Evolutionary conservation across 352 stramenopile species (phyloP).

Genomic region (Thalassiosira ordinaria): DNA sequence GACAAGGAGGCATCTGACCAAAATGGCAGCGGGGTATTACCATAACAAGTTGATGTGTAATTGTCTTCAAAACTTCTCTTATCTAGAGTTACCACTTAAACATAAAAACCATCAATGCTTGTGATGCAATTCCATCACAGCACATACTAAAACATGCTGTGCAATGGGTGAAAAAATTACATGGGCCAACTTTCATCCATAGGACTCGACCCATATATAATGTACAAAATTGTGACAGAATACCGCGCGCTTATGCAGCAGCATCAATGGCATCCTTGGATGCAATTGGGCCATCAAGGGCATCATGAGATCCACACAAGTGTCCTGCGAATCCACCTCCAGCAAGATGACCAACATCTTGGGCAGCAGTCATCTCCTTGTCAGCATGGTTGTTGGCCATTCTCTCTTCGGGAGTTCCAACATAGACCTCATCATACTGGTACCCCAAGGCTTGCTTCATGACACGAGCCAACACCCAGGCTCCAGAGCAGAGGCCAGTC

Average conservation of each 20-base stretch:
- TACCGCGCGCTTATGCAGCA: background rate
- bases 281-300: slow-evolving; percentile 34
- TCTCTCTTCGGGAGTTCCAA: slow-evolving; percentile 73
- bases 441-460: slow-evolving; percentile 58
- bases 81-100: too few species aligned
- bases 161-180: too few species aligned
- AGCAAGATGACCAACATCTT: slow-evolving; percentile 63
- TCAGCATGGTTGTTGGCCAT: slow-evolving; percentile 30
- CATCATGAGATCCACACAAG: slow-evolving; percentile 48
- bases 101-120: too few species aligned
- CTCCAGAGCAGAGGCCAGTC: slow-evolving; percentile 69
- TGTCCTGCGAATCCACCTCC: slow-evolving; percentile 69
- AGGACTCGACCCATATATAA: too few species aligned
- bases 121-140: too few species aligned
- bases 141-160: too few species aligned
- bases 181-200: too few species aligned
- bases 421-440: slow-evolving; percentile 76
- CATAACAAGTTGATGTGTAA: too few species aligned
- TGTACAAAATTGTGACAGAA: too few species aligned
- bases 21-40: too few species aligned
- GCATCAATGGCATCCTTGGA: slow-evolving; percentile 40
- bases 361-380: slow-evolving; percentile 37
- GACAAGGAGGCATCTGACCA: too few species aligned
- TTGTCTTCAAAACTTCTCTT: too few species aligned
- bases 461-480: slow-evolving; percentile 71